Conservation (phyloP, 1,284 basidiomycete genomes). For the Polyporus tsugae region DNA sequence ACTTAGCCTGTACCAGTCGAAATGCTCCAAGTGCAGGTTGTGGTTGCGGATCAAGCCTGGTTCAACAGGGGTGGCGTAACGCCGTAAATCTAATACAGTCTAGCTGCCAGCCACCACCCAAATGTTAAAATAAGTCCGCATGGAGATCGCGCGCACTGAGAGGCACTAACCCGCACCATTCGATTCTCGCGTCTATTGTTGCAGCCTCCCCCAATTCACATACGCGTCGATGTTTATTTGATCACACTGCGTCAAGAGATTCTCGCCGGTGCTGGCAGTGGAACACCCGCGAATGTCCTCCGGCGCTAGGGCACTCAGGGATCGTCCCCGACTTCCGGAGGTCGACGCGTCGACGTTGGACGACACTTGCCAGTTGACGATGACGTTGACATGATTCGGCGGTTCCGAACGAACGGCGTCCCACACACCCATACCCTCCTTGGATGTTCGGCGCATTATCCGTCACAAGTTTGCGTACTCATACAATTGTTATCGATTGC, state of each 20-base stretch:
- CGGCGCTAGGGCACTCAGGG: neutral
- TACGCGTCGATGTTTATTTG: too few relatives aligned
- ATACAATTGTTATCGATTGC: conserved; percentile 30
- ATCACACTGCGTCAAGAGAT: too few relatives aligned
- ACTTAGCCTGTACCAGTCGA: neutral
- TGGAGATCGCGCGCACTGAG: neutral
- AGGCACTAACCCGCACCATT: neutral
- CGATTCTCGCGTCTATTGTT: neutral
- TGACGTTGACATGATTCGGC: neutral
- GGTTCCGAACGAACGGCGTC: neutral
- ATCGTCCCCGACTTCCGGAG: neutral
- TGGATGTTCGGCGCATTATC: neutral
- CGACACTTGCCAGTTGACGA: neutral
- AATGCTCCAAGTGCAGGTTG: neutral
- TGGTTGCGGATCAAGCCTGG: conserved; percentile 1
- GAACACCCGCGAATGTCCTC: neutral
- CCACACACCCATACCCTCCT: neutral
- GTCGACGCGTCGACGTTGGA: neutral
- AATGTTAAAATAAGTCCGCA: neutral
- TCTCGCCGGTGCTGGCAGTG: neutral
- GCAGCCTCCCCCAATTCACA: too few relatives aligned
- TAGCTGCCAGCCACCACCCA: neutral
- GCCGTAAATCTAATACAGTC: neutral
- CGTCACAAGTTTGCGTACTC: conserved; percentile 9
- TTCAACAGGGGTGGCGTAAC: neutral